Percentiles rank a stretch among this genome's conserved stretches.
Evolutionary conservation across 2,329 filamentous ascomycete species (phyloP).

Genomic region (Alternaria gaisen): DNA sequence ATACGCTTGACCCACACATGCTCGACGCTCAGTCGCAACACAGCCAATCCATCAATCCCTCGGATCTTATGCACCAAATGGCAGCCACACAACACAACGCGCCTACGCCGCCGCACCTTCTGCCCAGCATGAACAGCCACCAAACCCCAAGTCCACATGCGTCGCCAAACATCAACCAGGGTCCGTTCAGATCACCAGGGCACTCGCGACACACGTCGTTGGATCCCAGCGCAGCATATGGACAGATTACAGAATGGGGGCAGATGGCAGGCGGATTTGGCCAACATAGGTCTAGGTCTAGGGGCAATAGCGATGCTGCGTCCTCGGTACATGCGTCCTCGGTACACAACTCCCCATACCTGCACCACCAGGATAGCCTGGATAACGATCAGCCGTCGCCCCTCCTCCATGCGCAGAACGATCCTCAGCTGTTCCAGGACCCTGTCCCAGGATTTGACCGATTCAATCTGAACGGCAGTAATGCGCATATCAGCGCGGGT

Average conservation of each 20-base stretch:
- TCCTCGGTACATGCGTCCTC: slow-evolving; percentile 85
- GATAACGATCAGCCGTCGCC: slow-evolving; percentile 83
- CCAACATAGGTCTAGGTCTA: slow-evolving; percentile 68
- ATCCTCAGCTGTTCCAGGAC: slow-evolving; percentile 77
- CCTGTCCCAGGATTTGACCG: slow-evolving; percentile 75
- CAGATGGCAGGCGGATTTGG: slow-evolving; percentile 70
- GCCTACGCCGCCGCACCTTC: slow-evolving; percentile 65
- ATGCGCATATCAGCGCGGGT: slow-evolving; percentile 65
- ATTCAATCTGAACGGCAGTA: slow-evolving; percentile 71
- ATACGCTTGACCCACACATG: slow-evolving; percentile 55
- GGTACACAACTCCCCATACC: slow-evolving; percentile 81
- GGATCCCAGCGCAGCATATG: slow-evolving; percentile 68
- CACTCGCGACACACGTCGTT: slow-evolving; percentile 69
- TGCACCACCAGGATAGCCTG: slow-evolving; percentile 80
- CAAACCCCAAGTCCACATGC: slow-evolving; percentile 62
- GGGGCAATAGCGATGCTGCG: slow-evolving; percentile 79
- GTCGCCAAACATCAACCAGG: slow-evolving; percentile 64
- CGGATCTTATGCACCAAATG: slow-evolving; percentile 61
- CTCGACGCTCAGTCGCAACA: slow-evolving; percentile 53
- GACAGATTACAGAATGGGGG: slow-evolving; percentile 67
- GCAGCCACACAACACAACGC: slow-evolving; percentile 60
- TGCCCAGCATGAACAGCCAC: slow-evolving; percentile 62
- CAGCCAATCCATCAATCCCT: slow-evolving; percentile 56
- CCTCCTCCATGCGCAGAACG: slow-evolving; percentile 75
- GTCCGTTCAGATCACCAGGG: slow-evolving; percentile 61